phyloP scores from a whole-genome alignment of 495 filamentous ascomycete species.

The Trichoderma orchidacearum region DNA sequence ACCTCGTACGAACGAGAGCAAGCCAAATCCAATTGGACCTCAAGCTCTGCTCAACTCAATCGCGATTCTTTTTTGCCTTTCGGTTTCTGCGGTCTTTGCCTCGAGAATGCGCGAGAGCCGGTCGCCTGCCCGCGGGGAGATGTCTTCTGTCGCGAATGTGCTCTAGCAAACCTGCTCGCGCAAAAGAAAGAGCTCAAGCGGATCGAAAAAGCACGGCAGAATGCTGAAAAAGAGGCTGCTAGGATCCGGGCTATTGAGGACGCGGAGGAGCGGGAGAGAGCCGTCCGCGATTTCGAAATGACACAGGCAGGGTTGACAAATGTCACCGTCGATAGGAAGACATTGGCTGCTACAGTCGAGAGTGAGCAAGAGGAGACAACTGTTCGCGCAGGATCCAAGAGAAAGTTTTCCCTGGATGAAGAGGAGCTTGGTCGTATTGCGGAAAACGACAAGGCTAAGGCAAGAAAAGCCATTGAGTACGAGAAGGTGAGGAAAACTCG shows the following conservation, averaged over 20 bases:
- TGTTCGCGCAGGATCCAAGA: constrained; percentile 38
- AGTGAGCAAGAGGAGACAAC: constrained; percentile 18
- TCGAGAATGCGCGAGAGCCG: constrained; percentile 69
- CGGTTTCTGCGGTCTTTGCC: constrained; percentile 77
- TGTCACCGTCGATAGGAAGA: constrained; percentile 23
- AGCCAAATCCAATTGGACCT: constrained; percentile 60
- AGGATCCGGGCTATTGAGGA: constrained; percentile 40
- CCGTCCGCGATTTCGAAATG: constrained; percentile 49
- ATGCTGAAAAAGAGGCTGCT: constrained; percentile 35
- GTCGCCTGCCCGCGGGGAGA: constrained; percentile 67
- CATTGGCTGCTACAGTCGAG: constrained; percentile 1
- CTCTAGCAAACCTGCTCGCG: constrained; percentile 74
- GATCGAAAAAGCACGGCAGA: constrained; percentile 51
- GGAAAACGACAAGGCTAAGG: constrained; percentile 52
- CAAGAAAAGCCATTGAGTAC: constrained; percentile 51
- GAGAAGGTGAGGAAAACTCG: constrained; percentile 48
- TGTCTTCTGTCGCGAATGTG: constrained; percentile 95
- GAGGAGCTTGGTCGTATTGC: constrained; percentile 63
- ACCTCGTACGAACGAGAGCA: constrained; percentile 81
- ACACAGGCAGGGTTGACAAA: constrained; percentile 58
- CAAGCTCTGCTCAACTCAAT: constrained; percentile 69
- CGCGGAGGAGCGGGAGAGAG: constrained; percentile 43
- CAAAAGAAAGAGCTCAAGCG: constrained; percentile 92
- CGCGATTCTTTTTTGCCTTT: constrained; percentile 92
- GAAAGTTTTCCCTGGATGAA: constrained; percentile 75